Evolutionary conservation across 345 rosid genomes (phyloP).

Genomic region (Kandelia obovata): DNA sequence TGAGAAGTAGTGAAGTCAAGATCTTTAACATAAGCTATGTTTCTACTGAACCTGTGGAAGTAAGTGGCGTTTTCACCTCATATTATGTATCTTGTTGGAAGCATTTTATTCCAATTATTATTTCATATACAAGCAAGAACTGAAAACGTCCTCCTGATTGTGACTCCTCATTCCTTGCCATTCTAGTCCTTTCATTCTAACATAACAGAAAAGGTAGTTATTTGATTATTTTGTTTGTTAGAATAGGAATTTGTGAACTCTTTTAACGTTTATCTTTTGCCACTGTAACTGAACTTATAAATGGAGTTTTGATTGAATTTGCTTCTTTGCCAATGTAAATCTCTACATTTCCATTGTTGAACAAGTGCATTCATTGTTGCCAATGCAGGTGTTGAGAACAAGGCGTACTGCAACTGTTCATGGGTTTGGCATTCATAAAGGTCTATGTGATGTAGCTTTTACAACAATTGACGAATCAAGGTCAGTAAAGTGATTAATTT

Average conservation of each 20-base stretch:
- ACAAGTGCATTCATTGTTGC: background rate
- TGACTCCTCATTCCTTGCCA: no score
- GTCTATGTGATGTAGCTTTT: constrained; percentile 71
- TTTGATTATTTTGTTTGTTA: no score
- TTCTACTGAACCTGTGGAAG: constrained; percentile 73
- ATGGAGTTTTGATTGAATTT: no score
- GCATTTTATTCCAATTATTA: background rate
- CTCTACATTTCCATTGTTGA: no score
- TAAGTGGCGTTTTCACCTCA: constrained; percentile 25
- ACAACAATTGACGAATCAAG: constrained; percentile 51
- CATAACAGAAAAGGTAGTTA: no score
- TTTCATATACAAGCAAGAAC: background rate
- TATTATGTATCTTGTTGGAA: background rate
- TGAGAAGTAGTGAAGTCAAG: constrained; percentile 47
- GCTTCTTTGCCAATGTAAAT: no score
- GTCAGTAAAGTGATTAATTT: constrained; percentile 32
- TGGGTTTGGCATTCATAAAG: constrained; percentile 48
- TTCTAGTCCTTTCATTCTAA: no score
- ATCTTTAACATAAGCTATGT: constrained; percentile 76
- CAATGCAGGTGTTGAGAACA: constrained; percentile 59
- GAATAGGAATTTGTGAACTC: no score
- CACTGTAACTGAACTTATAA: no score
- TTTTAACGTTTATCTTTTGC: no score
- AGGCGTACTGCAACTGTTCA: constrained; percentile 42
- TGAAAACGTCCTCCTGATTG: no score